A percentile compares a stretch with the other conserved stretches of the same genome.
Conservation (phyloP, 75 land plant genomes). For the Chamaecyparis obtusa region DNA sequence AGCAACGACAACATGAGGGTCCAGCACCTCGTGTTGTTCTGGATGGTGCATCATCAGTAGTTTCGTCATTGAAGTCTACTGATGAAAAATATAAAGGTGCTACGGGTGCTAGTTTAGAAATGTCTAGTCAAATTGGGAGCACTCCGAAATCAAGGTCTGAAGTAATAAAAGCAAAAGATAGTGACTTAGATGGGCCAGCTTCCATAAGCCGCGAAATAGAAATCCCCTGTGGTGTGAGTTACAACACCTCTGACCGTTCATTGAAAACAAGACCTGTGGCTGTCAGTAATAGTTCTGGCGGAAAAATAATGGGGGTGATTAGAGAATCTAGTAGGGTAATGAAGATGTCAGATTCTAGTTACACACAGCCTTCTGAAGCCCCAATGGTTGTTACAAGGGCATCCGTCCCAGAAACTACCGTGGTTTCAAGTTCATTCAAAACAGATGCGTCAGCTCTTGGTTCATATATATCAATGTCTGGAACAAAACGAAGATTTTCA, state of each 20-base stretch:
- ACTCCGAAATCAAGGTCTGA: constrained; percentile 2
- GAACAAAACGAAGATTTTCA: constrained; percentile 40
- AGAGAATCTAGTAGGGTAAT: constrained; percentile 10
- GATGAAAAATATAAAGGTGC: neutral
- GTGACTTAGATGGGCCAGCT: constrained; percentile 1
- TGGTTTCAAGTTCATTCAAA: constrained; percentile 22
- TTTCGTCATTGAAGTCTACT: neutral
- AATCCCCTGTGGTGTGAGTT: neutral
- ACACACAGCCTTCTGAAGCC: constrained; percentile 10
- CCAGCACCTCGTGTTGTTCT: constrained; percentile 8
- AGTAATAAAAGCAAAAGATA: constrained; percentile 3
- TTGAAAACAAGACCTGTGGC: neutral
- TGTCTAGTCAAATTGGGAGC: neutral
- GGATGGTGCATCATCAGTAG: neutral
- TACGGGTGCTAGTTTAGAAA: neutral
- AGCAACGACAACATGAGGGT: constrained; percentile 36
- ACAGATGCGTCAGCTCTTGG: constrained; percentile 39
- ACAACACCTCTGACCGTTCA: constrained; percentile 3
- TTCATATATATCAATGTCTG: constrained; percentile 17
- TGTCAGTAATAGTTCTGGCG: neutral
- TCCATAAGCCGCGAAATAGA: neutral
- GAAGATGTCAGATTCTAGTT: neutral
- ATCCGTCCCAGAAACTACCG: neutral
- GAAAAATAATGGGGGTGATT: neutral
- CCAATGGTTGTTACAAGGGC: constrained; percentile 13